Conservation (phyloP, 2,329 filamentous ascomycete species). For the Zasmidium cellare region DNA sequence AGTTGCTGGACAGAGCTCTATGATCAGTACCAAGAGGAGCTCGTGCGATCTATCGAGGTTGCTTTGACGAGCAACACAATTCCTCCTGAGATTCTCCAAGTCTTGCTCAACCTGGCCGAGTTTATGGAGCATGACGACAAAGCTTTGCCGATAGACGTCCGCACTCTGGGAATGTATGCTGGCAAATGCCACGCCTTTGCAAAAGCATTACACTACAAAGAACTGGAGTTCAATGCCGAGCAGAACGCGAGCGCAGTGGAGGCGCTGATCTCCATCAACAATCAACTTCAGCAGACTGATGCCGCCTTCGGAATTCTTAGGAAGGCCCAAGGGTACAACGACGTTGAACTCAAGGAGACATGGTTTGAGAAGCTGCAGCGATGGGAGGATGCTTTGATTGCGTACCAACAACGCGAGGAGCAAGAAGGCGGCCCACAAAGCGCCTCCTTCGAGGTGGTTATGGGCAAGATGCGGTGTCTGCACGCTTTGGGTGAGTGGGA, state of each 20-base stretch:
- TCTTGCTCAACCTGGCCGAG: constrained; percentile 92
- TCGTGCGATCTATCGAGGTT: constrained; percentile 92
- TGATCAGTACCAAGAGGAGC: constrained; percentile 93
- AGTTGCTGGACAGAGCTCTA: constrained; percentile 99
- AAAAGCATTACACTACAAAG: constrained; percentile 98
- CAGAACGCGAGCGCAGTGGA: constrained; percentile 95
- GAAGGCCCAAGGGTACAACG: constrained; percentile 92
- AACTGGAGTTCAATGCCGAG: constrained; percentile 96
- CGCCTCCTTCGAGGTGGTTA: constrained; percentile 86
- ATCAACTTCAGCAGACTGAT: constrained; percentile 97
- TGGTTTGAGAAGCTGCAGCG: constrained; percentile 99
- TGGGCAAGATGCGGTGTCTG: constrained; percentile 99
- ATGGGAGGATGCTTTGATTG: constrained; percentile 94
- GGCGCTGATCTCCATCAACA: constrained; percentile 98
- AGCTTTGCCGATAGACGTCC: constrained; percentile 93
- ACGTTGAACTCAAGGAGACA: constrained; percentile 94
- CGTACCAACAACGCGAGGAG: constrained; percentile 85
- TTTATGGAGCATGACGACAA: constrained; percentile 99
- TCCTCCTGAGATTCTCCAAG: constrained; percentile 89
- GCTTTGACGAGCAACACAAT: constrained; percentile 95
- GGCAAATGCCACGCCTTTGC: constrained; percentile 97
- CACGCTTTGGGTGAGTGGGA: constrained; percentile 99
- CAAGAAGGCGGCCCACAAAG: constrained; percentile 50
- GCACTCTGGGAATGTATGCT: constrained; percentile 89
- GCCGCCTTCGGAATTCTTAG: constrained; percentile 96